A percentile compares a stretch with the other conserved stretches of the same genome.
phyloP scores from a whole-genome alignment of 495 filamentous ascomycete genomes.

The Xylaria flabelliformis region DNA sequence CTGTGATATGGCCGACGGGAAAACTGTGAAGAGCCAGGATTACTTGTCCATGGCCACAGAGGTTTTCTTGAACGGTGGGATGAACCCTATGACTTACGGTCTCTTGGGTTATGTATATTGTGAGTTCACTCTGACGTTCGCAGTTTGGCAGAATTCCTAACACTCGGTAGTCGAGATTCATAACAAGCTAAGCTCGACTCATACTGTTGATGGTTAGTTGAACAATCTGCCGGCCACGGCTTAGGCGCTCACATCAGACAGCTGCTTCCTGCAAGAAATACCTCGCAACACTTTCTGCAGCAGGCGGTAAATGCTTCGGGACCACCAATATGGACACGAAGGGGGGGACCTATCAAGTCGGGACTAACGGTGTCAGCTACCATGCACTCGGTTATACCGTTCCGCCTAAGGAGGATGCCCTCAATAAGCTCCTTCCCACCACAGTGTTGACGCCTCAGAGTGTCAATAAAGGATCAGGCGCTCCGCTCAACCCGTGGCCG shows the following conservation, averaged over 20 bases:
- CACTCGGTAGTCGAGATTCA: slow-evolving; percentile 39
- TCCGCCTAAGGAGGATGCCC: slow-evolving; percentile 38
- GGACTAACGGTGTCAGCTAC: slow-evolving; percentile 37
- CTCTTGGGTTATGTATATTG: slow-evolving; percentile 41
- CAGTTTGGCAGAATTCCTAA: not conserved
- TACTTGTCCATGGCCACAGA: slow-evolving; percentile 43
- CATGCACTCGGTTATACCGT: slow-evolving; percentile 38
- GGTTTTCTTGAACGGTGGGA: slow-evolving; percentile 38
- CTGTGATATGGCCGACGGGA: slow-evolving; percentile 34
- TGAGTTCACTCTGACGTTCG: slow-evolving; percentile 16
- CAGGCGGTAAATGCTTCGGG: slow-evolving; percentile 37
- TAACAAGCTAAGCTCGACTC: slow-evolving; percentile 38
- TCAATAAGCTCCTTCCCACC: slow-evolving; percentile 38
- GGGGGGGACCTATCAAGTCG: slow-evolving; percentile 41
- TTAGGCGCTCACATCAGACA: slow-evolving; percentile 27
- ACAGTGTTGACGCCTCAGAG: slow-evolving; percentile 33
- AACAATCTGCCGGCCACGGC: not conserved
- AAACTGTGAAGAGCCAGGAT: slow-evolving; percentile 34
- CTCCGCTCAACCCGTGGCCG: slow-evolving; percentile 42
- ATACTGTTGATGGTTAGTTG: slow-evolving; percentile 38
- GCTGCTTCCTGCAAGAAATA: slow-evolving; percentile 36
- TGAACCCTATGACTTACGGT: slow-evolving; percentile 34
- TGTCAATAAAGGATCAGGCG: slow-evolving; percentile 36
- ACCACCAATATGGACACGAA: slow-evolving; percentile 40
- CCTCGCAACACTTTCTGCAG: slow-evolving; percentile 33